A percentile compares a stretch with the other conserved stretches of the same genome.
Conservation (phyloP, 768 basidiomycete species). For the Filobasidium wieringae region DNA sequence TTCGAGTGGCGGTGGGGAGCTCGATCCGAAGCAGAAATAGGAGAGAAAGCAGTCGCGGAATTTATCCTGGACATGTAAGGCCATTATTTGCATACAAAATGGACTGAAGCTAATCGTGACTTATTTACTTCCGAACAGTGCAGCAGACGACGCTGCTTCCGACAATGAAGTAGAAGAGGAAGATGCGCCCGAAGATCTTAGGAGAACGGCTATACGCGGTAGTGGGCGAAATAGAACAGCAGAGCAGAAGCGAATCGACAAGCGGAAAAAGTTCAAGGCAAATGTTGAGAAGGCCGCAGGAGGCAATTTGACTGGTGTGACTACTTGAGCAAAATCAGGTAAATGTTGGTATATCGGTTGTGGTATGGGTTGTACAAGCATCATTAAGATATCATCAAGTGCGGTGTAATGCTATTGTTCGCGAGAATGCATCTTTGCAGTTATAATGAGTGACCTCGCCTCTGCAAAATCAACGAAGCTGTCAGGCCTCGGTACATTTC, state of each 20-base stretch:
- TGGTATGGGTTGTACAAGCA: no score
- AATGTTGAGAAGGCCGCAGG: slow-evolving; percentile 28
- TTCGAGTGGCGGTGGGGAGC: slow-evolving; percentile 81
- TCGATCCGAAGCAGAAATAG: slow-evolving; percentile 67
- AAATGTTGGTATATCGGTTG: no score
- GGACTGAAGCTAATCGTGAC: background rate
- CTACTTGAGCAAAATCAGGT: no score
- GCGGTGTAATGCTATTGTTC: background rate
- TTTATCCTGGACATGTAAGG: slow-evolving; percentile 55
- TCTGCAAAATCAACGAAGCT: slow-evolving; percentile 47
- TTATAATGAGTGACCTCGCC: slow-evolving; percentile 96
- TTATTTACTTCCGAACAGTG: background rate
- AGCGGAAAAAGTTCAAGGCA: slow-evolving; percentile 19
- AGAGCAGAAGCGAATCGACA: no score
- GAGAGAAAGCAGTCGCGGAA: slow-evolving; percentile 58
- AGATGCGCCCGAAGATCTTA: background rate
- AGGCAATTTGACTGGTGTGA: slow-evolving; percentile 10
- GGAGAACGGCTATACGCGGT: no score
- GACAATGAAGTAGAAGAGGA: slow-evolving; percentile 1
- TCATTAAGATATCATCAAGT: background rate
- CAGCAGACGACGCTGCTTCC: slow-evolving; percentile 13
- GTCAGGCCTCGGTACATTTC: no score
- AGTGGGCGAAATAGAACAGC: no score
- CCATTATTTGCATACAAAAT: no score
- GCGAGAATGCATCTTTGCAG: slow-evolving; percentile 62